A percentile compares a stretch with the other conserved stretches of the same genome.
Conservation (phyloP, 2,329 filamentous ascomycete species). For the Fusarium udum region DNA sequence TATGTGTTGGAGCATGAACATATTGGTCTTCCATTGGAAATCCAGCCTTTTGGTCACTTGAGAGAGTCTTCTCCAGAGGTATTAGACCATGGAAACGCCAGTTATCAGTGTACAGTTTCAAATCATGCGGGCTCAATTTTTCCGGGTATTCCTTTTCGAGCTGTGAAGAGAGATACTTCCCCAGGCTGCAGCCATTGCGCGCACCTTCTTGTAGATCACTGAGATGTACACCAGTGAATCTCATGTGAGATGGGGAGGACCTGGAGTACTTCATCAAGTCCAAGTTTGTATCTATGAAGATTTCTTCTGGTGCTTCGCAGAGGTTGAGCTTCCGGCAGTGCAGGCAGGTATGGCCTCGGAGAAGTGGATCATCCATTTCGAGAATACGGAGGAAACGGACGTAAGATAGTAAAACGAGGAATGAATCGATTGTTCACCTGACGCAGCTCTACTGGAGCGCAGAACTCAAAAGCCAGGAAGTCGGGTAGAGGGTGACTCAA, state of each 20-base stretch:
- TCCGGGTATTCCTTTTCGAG: not conserved
- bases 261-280: not conserved
- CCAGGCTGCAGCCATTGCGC: not conserved
- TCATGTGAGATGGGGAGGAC: accelerated
- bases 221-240: not conserved
- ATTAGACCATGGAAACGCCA: not conserved
- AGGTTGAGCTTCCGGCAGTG: not conserved
- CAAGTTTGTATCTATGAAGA: not conserved
- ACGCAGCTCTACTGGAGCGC: not conserved
- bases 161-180: not conserved
- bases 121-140: not conserved
- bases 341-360: not conserved
- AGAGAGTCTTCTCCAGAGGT: not conserved
- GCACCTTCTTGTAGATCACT: not conserved
- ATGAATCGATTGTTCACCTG: not conserved
- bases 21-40: not conserved
- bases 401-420: accelerated
- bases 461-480: not conserved
- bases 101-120: not conserved
- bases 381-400: accelerated
- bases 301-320: not conserved
- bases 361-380: not conserved
- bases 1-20: not conserved
- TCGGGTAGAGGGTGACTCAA: not conserved
- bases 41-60: not conserved